These are phyloP conservation scores for Neurospora sp. DNA, from an alignment of 495 filamentous ascomycete genomes.

Conservation along the genomic window DNA sequence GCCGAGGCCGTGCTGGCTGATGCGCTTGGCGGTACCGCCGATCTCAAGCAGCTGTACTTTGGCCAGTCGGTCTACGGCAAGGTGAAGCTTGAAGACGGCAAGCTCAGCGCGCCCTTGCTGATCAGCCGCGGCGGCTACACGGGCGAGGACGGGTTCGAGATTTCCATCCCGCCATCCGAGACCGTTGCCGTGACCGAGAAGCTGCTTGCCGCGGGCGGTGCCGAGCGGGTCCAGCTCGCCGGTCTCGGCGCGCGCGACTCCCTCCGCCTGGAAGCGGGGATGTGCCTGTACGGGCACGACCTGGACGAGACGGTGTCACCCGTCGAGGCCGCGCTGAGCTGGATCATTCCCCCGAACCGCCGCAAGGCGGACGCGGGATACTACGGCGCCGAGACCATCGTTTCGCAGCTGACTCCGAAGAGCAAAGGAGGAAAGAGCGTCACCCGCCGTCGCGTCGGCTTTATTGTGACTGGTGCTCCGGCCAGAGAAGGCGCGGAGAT, in stretches of 20 bases:
- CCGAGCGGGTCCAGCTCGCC: constrained; percentile 61
- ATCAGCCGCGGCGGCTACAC: constrained; percentile 90
- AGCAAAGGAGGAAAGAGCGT: constrained; percentile 59
- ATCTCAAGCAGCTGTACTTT: constrained; percentile 68
- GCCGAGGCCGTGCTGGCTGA: constrained; percentile 52
- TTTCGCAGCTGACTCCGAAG: constrained; percentile 59
- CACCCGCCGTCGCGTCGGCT: constrained; percentile 61
- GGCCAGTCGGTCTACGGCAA: constrained; percentile 54
- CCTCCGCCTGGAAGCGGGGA: constrained; percentile 86
- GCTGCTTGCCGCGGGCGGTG: constrained; percentile 51
- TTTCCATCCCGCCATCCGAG: constrained; percentile 61
- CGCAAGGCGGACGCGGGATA: constrained; percentile 52
- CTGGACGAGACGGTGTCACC: constrained; percentile 83
- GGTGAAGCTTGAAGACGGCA: constrained; percentile 25
- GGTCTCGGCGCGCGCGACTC: constrained; percentile 88
- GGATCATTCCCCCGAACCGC: constrained; percentile 74
- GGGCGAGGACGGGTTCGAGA: constrained; percentile 96
- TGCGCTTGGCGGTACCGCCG: constrained; percentile 38
- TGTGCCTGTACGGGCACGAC: constrained; percentile 98
- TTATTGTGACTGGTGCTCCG: constrained; percentile 77
- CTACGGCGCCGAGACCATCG: constrained; percentile 64
- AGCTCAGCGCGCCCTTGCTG: constrained; percentile 47
- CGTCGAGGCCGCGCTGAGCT: constrained; percentile 70
- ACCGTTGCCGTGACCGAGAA: constrained; percentile 45
- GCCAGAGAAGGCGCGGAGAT: constrained; percentile 85